Evolutionary conservation across 345 rosid genomes (phyloP), one percentile per base, ranked within the genome.

Genomic region (Bruguiera parviflora): DNA sequence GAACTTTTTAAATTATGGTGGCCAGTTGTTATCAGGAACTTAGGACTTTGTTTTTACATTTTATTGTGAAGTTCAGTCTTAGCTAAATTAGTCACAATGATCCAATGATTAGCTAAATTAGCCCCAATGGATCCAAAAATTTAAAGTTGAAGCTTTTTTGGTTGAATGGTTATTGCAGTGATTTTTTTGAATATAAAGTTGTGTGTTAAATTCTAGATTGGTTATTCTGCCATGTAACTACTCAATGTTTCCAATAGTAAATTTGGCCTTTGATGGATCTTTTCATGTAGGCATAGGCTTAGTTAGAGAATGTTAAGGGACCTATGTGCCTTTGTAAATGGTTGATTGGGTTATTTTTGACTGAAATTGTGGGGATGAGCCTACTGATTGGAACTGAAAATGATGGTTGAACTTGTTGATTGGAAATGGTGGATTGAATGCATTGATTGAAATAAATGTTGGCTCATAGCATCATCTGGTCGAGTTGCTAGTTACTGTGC

Each of bases 311-410:
- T 70, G 29, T 20, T 52, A 56, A 43, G 49, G 49, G 49, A 43
- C 49, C 49, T 43, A 43, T 43, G 5, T 43, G 16, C 49, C 49
- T 1, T 0, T 43, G 19, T 56, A 9, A 33, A 24, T 31, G 49
- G 29, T 35, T 13, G 57, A 58, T 58, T 58, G 13, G 16, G 37
- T 29, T 24, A 5, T 25, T 25, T 28, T 52, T 27, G 47, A 58
- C 71, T 29, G 51, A 61, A 35, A 35, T 70, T 7, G 61, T 55
- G 53, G 29, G 15, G 3, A 18, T 62, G 49, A 62, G 24, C 66
- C 3, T 52, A 33, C 8, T 2, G 25, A 52, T 59, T 22, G 16
- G 29, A 21, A 47, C 7, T n/a, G 52, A 22, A 35, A 31, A 25
- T 53, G 13, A 11, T 10, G 47, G 47, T 39, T 10, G 47, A 39